Percentiles rank a stretch among this genome's conserved stretches.
These are phyloP conservation scores for Penicillium roqueforti DNA, from an alignment of 495 filamentous ascomycete genomes.

Conservation along the genomic window DNA sequence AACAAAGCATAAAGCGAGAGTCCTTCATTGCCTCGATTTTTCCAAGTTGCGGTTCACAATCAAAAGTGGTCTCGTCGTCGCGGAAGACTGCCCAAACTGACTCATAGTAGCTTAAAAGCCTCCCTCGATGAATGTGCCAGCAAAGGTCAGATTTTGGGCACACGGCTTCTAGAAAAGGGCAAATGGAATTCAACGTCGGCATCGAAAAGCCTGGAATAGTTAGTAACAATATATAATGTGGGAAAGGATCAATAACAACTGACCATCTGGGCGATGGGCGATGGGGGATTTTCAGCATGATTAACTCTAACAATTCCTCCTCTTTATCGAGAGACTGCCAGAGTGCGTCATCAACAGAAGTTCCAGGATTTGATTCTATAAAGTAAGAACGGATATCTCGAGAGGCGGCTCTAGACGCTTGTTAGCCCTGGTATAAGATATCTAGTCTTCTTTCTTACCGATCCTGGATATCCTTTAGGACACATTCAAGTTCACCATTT, in stretches of 20 bases:
- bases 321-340: slow-evolving; percentile 12
- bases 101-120: slow-evolving; percentile 8
- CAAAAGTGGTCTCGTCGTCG: slow-evolving; percentile 2
- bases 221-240: not conserved
- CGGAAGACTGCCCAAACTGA: slow-evolving; percentile 10
- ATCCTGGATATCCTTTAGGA: not conserved
- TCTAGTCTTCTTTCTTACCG: slow-evolving; percentile 8
- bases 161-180: slow-evolving; percentile 9
- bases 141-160: slow-evolving; percentile 9
- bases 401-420: slow-evolving; percentile 7
- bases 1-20: slow-evolving; percentile 9
- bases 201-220: slow-evolving; percentile 12
- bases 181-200: slow-evolving; percentile 14
- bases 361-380: not conserved
- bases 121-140: slow-evolving; percentile 14
- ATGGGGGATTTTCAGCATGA: slow-evolving; percentile 9
- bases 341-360: slow-evolving; percentile 10
- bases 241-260: not conserved
- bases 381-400: slow-evolving; percentile 14
- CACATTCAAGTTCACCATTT: slow-evolving; percentile 8
- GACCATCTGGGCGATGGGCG: slow-evolving; percentile 15
- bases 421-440: not conserved
- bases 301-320: slow-evolving; percentile 12
- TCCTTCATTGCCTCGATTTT: not conserved
- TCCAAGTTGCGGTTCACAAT: slow-evolving; percentile 8